Evolutionary conservation across 768 basidiomycete genomes (phyloP).

Genomic region (Artomyces pyxidatus): DNA sequence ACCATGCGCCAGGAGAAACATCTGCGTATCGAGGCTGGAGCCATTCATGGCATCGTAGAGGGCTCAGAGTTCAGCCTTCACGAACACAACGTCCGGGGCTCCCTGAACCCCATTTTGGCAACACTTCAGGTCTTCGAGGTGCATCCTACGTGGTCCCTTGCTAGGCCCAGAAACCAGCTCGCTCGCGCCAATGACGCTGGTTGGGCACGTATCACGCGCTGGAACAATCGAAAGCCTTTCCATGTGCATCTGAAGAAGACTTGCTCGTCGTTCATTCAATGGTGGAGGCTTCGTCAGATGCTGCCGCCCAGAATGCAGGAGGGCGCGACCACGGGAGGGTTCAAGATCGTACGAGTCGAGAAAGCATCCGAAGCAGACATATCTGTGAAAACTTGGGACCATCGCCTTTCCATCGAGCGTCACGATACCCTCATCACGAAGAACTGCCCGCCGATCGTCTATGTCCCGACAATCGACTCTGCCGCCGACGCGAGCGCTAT

Average conservation of each 20-base stretch:
- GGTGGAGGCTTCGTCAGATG: conserved; percentile 35
- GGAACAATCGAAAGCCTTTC: conserved; percentile 52
- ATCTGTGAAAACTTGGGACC: conserved; percentile 35
- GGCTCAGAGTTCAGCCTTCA: conserved; percentile 58
- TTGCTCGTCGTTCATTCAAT: conserved; percentile 34
- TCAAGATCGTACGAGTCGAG: conserved; percentile 40
- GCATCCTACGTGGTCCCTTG: conserved; percentile 51
- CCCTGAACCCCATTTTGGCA: conserved; percentile 46
- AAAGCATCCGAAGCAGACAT: conserved; percentile 40
- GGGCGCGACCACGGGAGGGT: conserved; percentile 29
- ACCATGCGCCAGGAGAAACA: conserved; percentile 29
- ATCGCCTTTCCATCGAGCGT: conserved; percentile 35
- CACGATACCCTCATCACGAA: conserved; percentile 35
- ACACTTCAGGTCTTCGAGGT: conserved; percentile 44
- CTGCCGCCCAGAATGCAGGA: conserved; percentile 27
- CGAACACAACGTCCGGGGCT: conserved; percentile 51
- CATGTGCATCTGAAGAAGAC: conserved; percentile 44
- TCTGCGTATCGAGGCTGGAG: conserved; percentile 48
- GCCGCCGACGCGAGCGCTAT: conserved; percentile 31
- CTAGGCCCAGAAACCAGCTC: conserved; percentile 30
- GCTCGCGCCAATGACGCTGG: conserved; percentile 29
- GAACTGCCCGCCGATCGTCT: conserved; percentile 28
- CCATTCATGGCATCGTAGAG: conserved; percentile 54
- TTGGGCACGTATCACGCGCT: conserved; percentile 46
- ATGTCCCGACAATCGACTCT: conserved; percentile 28